Evolutionary conservation across 352 stramenopile species (phyloP), one percentile per base, ranked within the genome.

Genomic region (Hyaloperonospora brassicae): DNA sequence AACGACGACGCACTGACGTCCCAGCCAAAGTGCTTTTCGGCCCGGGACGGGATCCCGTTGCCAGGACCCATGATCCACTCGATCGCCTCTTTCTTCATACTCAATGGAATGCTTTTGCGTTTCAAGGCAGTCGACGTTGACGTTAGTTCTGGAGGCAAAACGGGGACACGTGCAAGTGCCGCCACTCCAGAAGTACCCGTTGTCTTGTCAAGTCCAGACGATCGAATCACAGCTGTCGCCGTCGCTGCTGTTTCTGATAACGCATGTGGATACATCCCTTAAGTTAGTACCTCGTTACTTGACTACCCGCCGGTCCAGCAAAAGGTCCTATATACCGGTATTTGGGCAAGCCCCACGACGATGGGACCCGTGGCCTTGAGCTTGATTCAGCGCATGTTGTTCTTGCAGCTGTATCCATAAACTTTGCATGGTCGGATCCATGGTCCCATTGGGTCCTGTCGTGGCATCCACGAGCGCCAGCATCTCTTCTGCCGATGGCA

Each of bases 11-110:
- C 78, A 59, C 70, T 84, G 40, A 90, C 76, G 55, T 89, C 76
- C 78, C 76, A 88, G 52, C 84, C 72, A 43, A 89, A 90, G 52
- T 90, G 76, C 57, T 86, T 87, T 59, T 87, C 76, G 0, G 80
- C 78, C 23, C 78, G 72, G 36, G 72, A 86, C 22, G 78, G 80
- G 21, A 88, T 67, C 21, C 80, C 80, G 48, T 87, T 84, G 5
- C 78, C 80, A 2, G 73, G 74, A 2, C 76, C 76, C 62, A 86
- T 67, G 43, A 90, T 89, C 80, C 80, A 90, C 51, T 84, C 66
- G 50, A 89, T 89, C 14, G 78, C 80, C 55, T 90, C 73, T 64
- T 90, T 85, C 55, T 90, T 90, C 76, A 86, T 86, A 43, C 76
- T 86, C 45, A 90, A 60, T 27, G 77, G 70, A 52, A 88, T 86